phyloP scores from a whole-genome alignment of 129 eudicot species.

The Arctium minus region DNA sequence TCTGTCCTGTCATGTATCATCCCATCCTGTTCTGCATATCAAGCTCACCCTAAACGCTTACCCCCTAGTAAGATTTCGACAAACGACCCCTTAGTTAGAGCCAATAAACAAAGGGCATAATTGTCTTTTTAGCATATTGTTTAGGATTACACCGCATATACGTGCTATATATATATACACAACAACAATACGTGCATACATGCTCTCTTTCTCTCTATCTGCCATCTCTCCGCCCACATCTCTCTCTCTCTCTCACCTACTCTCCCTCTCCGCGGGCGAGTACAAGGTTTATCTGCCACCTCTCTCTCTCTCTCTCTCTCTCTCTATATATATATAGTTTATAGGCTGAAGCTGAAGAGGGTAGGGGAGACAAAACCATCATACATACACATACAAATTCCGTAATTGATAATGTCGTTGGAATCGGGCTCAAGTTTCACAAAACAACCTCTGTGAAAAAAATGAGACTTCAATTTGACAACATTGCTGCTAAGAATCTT shows the following conservation, averaged over 20 bases:
- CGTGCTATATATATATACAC: background rate
- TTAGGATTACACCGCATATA: background rate
- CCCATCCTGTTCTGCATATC: no score
- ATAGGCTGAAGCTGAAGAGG: conserved; percentile 21
- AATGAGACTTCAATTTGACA: conserved; percentile 31
- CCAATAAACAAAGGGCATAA: background rate
- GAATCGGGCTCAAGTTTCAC: conserved; percentile 31
- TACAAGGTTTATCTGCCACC: background rate
- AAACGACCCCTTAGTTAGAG: background rate
- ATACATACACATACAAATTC: background rate
- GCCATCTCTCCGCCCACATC: background rate
- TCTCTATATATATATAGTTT: background rate
- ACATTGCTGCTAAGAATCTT: conserved; percentile 10
- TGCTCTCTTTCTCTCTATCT: background rate
- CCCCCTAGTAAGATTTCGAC: no score
- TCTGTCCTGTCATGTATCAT: no score
- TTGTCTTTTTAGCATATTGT: background rate
- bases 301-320: background rate
- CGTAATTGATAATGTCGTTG: conserved; percentile 32
- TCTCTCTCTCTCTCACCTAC: background rate
- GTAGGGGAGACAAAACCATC: conserved; percentile 10
- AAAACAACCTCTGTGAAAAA: conserved; percentile 29
- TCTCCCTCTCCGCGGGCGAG: background rate
- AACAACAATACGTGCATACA: conserved; percentile 18
- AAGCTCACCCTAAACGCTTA: no score